Evolutionary conservation across 2,329 filamentous ascomycete genomes (phyloP).

Genomic region (Dothistroma pini): DNA sequence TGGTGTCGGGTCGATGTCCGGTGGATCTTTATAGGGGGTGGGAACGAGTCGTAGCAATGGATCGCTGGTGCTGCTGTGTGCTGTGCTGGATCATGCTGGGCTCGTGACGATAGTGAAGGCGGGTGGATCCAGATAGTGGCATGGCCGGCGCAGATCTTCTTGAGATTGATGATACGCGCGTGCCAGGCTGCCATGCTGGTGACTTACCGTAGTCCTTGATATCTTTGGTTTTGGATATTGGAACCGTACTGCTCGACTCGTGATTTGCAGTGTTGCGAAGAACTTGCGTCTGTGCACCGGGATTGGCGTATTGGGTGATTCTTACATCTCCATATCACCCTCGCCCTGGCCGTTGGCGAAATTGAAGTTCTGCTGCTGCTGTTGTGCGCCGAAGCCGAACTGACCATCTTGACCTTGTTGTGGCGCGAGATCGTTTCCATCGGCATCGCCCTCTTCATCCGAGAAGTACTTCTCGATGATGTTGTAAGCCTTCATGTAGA

Average conservation of each 20-base stretch:
- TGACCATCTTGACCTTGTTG: constrained; percentile 68
- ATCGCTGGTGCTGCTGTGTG: constrained; percentile 15
- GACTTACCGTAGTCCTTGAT: constrained; percentile 2
- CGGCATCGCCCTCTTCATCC: constrained; percentile 83
- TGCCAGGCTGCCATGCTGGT: neutral
- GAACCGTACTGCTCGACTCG: neutral
- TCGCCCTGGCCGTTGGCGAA: constrained; percentile 76
- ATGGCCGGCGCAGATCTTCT: neutral
- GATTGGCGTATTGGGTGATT: neutral
- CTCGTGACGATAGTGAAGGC: constrained; percentile 6
- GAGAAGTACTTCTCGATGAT: constrained; percentile 99
- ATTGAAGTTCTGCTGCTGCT: constrained; percentile 83
- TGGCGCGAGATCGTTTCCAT: constrained; percentile 77
- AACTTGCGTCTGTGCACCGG: neutral
- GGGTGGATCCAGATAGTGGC: neutral
- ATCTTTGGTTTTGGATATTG: neutral
- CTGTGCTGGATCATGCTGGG: constrained; percentile 16
- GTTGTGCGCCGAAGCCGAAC: constrained; percentile 72
- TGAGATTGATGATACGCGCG: neutral
- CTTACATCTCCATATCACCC: constrained; percentile 56
- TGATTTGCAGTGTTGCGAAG: neutral
- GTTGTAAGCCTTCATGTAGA: constrained; percentile 99
- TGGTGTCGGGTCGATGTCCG: constrained; percentile 1
- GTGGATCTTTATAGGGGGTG: neutral
- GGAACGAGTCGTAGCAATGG: constrained; percentile 10